Conservation (phyloP, 495 filamentous ascomycete genomes). For the Penicillium bovifimosum region DNA sequence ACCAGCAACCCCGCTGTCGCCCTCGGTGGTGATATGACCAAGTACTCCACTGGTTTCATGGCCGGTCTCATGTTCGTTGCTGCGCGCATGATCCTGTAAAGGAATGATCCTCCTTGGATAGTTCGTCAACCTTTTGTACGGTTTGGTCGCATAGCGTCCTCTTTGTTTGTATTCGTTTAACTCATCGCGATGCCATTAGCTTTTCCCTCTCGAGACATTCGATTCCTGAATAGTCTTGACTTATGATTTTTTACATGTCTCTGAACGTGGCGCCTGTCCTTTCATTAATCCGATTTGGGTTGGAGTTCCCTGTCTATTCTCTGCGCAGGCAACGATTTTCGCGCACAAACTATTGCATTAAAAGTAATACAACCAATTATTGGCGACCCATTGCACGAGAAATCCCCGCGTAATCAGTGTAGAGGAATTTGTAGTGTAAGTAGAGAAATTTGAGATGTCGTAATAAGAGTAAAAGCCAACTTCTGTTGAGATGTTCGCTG, state of each 20-base stretch:
- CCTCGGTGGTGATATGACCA: conserved; percentile 28
- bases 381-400: not conserved
- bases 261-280: conserved; percentile 17
- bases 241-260: conserved; percentile 16
- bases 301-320: conserved; percentile 6
- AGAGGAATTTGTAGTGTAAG: not conserved
- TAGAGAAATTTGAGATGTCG: not conserved
- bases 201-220: conserved; percentile 6
- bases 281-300: conserved; percentile 13
- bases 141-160: conserved; percentile 5
- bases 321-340: not conserved
- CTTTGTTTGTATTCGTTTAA: conserved; percentile 2
- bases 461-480: not conserved
- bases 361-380: conserved; percentile 5
- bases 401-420: too few relatives aligned
- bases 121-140: not conserved
- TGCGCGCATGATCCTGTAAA: conserved; percentile 47
- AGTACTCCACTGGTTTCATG: conserved; percentile 47
- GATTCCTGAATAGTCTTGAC: conserved; percentile 17
- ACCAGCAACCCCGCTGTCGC: conserved; percentile 32
- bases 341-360: conserved; percentile 9
- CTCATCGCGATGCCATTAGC: conserved; percentile 2
- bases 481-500: conserved; percentile 5
- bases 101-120: not conserved
- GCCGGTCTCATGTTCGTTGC: conserved; percentile 43